These are phyloP conservation scores for Aspergillus sp. DNA, from an alignment of 2,329 filamentous ascomycete species.

Conservation along the genomic window DNA sequence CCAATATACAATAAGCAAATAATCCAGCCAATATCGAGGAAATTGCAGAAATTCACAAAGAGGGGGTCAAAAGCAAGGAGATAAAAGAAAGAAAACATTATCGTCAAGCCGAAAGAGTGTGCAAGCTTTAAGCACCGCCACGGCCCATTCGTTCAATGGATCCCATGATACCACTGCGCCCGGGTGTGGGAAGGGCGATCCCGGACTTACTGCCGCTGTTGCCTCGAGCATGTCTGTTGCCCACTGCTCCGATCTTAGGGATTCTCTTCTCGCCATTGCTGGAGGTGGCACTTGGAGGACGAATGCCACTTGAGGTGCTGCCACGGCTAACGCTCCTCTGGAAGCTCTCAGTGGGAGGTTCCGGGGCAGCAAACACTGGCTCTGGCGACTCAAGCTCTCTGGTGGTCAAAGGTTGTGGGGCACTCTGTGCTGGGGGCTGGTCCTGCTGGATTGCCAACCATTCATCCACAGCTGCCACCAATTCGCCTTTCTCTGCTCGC, in stretches of 20 bases:
- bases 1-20: not conserved
- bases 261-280: slow-evolving; percentile 31
- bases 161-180: slow-evolving; percentile 74
- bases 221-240: slow-evolving; percentile 31
- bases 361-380: slow-evolving; percentile 9
- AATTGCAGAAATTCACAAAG: not conserved
- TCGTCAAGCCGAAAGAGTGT: not conserved
- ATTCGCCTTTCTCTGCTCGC: slow-evolving; percentile 52
- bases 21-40: not conserved
- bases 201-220: slow-evolving; percentile 41
- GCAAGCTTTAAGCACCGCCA: slow-evolving; percentile 25
- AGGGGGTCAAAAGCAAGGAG: not conserved
- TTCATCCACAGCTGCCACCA: slow-evolving; percentile 51
- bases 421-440: slow-evolving; percentile 13
- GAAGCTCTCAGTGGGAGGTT: slow-evolving; percentile 22
- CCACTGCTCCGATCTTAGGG: slow-evolving; percentile 34
- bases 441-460: slow-evolving; percentile 47
- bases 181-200: slow-evolving; percentile 40
- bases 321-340: slow-evolving; percentile 27
- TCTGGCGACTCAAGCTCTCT: slow-evolving; percentile 15
- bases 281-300: slow-evolving; percentile 30
- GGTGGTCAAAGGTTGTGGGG: not conserved
- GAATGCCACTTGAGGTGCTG: slow-evolving; percentile 33
- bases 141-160: slow-evolving; percentile 87
- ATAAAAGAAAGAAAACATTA: not conserved